phyloP scores from a whole-genome alignment of 1,139 yeast genomes.

The Blastobotrys indianensis region DNA sequence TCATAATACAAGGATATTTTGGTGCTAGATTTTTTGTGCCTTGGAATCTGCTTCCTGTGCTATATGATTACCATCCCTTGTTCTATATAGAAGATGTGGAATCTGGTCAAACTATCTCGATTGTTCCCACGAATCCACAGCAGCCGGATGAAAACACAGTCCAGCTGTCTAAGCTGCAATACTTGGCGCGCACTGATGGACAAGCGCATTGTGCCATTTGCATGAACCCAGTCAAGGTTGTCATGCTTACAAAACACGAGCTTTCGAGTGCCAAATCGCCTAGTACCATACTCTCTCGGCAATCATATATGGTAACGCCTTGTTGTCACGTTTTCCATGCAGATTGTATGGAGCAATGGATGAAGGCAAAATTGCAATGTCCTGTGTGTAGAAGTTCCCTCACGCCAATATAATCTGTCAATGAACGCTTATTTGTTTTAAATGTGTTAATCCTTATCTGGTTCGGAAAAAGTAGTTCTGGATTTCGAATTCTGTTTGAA shows the following conservation, averaged over 20 bases:
- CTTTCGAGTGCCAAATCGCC: slow-evolving; percentile 32
- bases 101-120: slow-evolving; percentile 34
- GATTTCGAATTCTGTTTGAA: too few species aligned
- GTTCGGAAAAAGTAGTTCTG: too few species aligned
- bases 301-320: slow-evolving; percentile 80
- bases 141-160: too few species aligned
- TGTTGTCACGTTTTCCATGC: slow-evolving; percentile 87
- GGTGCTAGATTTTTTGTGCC: slow-evolving; percentile 87
- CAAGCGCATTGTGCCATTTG: slow-evolving; percentile 77
- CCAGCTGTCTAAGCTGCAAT: too few species aligned
- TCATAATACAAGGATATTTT: slow-evolving; percentile 56
- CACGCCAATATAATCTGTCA: slow-evolving; percentile 56
- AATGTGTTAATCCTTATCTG: too few species aligned
- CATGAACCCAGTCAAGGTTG: slow-evolving; percentile 68
- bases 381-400: slow-evolving; percentile 85
- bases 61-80: slow-evolving; percentile 75
- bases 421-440: neutral
- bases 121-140: slow-evolving; percentile 1
- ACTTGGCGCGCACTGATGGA: too few species aligned
- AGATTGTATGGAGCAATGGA: slow-evolving; percentile 85
- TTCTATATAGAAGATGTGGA: slow-evolving; percentile 59
- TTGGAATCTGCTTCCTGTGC: slow-evolving; percentile 62
- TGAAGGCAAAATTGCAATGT: slow-evolving; percentile 86
- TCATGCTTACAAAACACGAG: slow-evolving; percentile 40
- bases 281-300: slow-evolving; percentile 33